phyloP scores from a whole-genome alignment of 164 flowering plant species.

The Macadamia tetraphylla region DNA sequence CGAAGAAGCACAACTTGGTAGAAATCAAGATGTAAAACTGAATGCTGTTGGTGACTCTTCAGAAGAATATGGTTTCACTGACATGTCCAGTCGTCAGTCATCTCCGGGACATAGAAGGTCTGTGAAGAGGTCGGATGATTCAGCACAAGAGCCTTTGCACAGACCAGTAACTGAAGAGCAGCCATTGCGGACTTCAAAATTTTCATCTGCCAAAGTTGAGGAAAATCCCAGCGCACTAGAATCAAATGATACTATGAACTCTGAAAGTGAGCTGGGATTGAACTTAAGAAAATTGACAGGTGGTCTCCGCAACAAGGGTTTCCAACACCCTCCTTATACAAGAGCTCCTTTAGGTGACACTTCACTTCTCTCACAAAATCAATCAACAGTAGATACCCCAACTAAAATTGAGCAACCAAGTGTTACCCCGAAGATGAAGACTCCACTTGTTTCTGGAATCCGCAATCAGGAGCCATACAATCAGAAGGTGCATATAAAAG shows the following conservation, averaged over 20 bases:
- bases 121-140: conserved; percentile 8
- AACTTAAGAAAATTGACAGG: conserved; percentile 55
- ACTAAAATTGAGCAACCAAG: conserved; percentile 15
- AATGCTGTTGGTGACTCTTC: conserved; percentile 9
- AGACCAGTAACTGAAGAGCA: conserved; percentile 9
- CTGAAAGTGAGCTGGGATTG: conserved; percentile 30
- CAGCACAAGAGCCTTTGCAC: conserved; percentile 5
- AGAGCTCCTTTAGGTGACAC: conserved; percentile 21
- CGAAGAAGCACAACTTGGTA: background rate
- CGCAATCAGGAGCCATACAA: conserved; percentile 11
- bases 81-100: conserved; percentile 1
- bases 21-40: conserved; percentile 12
- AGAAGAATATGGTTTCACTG: conserved; percentile 9
- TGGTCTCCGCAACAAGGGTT: conserved; percentile 65
- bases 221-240: conserved; percentile 2
- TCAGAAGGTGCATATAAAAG: conserved; percentile 11
- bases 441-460: conserved; percentile 12
- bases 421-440: conserved; percentile 11
- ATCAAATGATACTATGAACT: conserved; percentile 9
- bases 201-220: conserved; percentile 5
- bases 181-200: conserved; percentile 12
- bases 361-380: conserved; percentile 16
- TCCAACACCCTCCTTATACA: conserved; percentile 41
- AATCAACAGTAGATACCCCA: conserved; percentile 17
- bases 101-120: conserved; percentile 10